Percentiles rank a stretch among this genome's conserved stretches.
phyloP scores from a whole-genome alignment of 306 rosid species.

The Pyrus pyrifolia region DNA sequence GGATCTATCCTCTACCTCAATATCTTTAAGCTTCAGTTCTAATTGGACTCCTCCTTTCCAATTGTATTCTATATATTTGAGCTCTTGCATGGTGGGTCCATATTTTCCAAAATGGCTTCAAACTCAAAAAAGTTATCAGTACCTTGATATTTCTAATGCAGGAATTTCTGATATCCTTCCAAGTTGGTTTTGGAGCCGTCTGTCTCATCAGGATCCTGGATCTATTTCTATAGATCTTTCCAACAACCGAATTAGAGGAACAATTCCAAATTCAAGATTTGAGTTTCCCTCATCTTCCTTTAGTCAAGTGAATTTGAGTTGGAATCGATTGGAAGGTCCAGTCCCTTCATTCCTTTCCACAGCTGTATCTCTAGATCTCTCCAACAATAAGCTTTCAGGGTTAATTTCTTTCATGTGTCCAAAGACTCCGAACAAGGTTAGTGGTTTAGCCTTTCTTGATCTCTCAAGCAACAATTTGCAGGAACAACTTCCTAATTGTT shows the following conservation, averaged over 20 bases:
- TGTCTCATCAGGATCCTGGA: fast-evolving
- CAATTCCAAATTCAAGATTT: neutral
- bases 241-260: neutral
- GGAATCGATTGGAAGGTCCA: neutral
- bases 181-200: neutral
- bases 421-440: neutral
- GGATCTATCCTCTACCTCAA: neutral
- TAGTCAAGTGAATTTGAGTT: neutral
- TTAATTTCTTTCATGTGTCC: neutral
- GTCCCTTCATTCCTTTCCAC: neutral
- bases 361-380: neutral
- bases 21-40: neutral
- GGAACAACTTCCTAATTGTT: neutral
- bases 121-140: neutral
- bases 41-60: constrained; percentile 1
- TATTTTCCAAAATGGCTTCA: constrained; percentile 13
- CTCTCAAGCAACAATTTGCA: neutral
- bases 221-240: neutral
- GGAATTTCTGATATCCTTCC: neutral
- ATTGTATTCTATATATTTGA: fast-evolving
- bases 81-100: neutral
- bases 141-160: neutral
- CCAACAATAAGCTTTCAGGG: neutral
- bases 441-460: neutral
- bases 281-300: neutral